Base-by-base conservation (phyloP, 176 grass and related monocot species). In the Bolboschoenus planiculmis region DNA sequence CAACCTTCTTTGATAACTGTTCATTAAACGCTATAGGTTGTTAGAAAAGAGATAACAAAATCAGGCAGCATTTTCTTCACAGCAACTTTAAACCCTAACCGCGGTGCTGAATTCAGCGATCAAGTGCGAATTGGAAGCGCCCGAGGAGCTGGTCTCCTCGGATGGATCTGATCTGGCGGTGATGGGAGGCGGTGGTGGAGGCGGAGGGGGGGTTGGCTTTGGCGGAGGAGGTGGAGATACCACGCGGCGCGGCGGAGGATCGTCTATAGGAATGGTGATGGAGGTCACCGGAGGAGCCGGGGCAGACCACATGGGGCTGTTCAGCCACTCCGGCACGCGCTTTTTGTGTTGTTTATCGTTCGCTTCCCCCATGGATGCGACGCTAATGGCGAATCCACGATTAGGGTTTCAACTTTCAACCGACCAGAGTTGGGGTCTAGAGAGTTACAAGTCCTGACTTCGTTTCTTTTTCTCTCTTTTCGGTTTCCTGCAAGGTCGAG, bases 221-320 rank as follows among this genome's bases (percentile, higher is more conserved):
- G 81, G 82, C 23, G 56, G 86, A 20, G 90, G 84, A 10, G 86
- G 88, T 7, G 56, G 75, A 4, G 84, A 62, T 6, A 80, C 81
- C 1, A 88, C 87, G 11, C 67, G 70, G 61, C 84, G 92, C 58
- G 62, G 78, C 9, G 79, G 87, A 68, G 85, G 85, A 55, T 79
- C 57, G 55, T 31, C 67, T 36, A 40, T 83, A 21, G 79, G 67
- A 16, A 71, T 4, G 20, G 81, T 20, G 34, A 36, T 14, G 4
- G 82, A 35, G 47, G 74, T 56, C 39, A 34, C 56, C 42, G 64
- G 4, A 4, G 85, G 83, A 31, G 84, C 66, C 39, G 93, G 84
- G 23, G 92, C 84, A 16, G 82, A 95, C 92, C 95, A 98, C 85
- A 98, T 90, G 72, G 92, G 95, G 78, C 24, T 98, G 86, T 98